These are phyloP conservation scores for Tricholoma hemisulphureum DNA, from an alignment of 768 basidiomycete species.

Conservation along the genomic window DNA sequence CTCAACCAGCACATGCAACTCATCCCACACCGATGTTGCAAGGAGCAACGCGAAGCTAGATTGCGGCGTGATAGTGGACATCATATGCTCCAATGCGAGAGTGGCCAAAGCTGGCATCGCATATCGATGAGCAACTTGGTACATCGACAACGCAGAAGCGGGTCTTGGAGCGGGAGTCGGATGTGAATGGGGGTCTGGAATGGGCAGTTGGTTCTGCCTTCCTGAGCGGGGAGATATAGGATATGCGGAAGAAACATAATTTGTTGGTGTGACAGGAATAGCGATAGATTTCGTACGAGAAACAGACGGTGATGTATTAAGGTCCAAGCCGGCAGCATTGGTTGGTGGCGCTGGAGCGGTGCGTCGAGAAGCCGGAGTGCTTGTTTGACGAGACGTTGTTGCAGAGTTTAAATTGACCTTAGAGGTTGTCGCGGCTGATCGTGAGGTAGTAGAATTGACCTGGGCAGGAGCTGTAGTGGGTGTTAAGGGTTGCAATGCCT, in stretches of 20 bases:
- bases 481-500: slow-evolving; percentile 22
- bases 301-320: slow-evolving; percentile 26
- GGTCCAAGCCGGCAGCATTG: slow-evolving; percentile 17
- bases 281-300: slow-evolving; percentile 41
- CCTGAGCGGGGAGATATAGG: slow-evolving; percentile 47
- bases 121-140: slow-evolving; percentile 77
- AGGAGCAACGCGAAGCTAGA: slow-evolving; percentile 67
- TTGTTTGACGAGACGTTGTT: slow-evolving; percentile 10
- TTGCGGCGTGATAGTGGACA: slow-evolving; percentile 64
- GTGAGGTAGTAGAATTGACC: slow-evolving; percentile 10
- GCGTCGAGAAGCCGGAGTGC: slow-evolving; percentile 22
- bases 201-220: slow-evolving; percentile 35
- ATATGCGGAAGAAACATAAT: slow-evolving; percentile 36
- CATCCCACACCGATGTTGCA: slow-evolving; percentile 68
- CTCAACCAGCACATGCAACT: slow-evolving; percentile 58
- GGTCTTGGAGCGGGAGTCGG: slow-evolving; percentile 61
- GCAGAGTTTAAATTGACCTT: slow-evolving; percentile 3
- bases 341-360: slow-evolving; percentile 21
- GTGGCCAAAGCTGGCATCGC: slow-evolving; percentile 61
- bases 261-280: slow-evolving; percentile 36
- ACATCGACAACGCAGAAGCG: slow-evolving; percentile 72
- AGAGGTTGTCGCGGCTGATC: slow-evolving; percentile 1
- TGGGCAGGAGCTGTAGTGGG: slow-evolving; percentile 18
- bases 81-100: slow-evolving; percentile 71
- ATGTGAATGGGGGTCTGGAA: slow-evolving; percentile 68